Conservation (phyloP, 2,329 filamentous ascomycete species). For the Claviceps lovelessii region DNA sequence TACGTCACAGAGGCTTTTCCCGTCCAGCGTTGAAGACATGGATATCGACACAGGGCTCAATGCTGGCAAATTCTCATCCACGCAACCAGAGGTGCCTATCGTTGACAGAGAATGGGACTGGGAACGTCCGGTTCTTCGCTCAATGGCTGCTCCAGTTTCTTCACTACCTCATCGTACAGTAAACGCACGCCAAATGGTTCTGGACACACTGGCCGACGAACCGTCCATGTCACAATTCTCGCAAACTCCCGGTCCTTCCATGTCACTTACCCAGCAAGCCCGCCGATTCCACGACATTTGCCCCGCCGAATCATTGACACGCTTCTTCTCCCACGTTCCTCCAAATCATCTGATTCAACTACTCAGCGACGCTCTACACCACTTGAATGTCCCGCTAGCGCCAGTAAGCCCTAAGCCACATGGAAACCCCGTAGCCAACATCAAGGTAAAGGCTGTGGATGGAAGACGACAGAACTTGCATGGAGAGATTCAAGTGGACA, state of each 20-base stretch:
- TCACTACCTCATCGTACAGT: conserved; percentile 19
- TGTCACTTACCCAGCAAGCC: conserved; percentile 79
- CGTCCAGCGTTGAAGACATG: conserved; percentile 40
- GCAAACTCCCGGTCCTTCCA: conserved; percentile 58
- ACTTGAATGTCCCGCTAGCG: conserved; percentile 65
- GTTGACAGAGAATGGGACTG: conserved; percentile 71
- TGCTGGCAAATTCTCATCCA: conserved; percentile 50
- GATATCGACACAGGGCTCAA: conserved; percentile 46
- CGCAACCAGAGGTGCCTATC: conserved; percentile 68
- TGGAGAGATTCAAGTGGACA: conserved; percentile 62
- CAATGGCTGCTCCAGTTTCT: conserved; percentile 28
- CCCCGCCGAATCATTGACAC: conserved; percentile 71
- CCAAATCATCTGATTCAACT: conserved; percentile 63
- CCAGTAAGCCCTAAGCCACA: conserved; percentile 31
- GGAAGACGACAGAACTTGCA: conserved; percentile 56
- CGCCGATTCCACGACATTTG: conserved; percentile 83
- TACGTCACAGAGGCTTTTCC: conserved; percentile 25
- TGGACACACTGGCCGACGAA: conserved; percentile 65
- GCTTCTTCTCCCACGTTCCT: conserved; percentile 79
- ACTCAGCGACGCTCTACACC: conserved; percentile 66
- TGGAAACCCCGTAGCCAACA: conserved; percentile 42
- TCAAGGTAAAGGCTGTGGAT: conserved; percentile 65
- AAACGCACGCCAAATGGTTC: conserved; percentile 27
- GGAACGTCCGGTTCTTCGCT: conserved; percentile 57
- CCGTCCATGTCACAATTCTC: conserved; percentile 81